Evolutionary conservation across 768 basidiomycete species (phyloP).

Genomic region (Hygrocybe punicea): DNA sequence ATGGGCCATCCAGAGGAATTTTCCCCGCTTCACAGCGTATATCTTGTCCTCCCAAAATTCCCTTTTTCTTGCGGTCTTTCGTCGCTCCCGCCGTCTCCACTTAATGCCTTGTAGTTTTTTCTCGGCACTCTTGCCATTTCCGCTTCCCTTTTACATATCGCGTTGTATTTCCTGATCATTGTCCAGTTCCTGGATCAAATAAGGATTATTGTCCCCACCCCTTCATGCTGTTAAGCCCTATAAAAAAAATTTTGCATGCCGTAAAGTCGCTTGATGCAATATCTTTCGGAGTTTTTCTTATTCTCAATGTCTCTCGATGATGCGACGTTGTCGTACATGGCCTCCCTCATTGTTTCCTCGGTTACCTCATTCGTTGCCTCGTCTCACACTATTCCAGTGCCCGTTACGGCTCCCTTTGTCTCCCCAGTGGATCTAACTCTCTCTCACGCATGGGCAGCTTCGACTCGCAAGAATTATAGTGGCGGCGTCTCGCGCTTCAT

Average conservation of each 20-base stretch:
- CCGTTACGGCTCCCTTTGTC: too few relatives aligned
- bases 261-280: too few relatives aligned
- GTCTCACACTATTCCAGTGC: too few relatives aligned
- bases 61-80: neutral
- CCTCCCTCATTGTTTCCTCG: neutral
- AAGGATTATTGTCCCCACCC: too few relatives aligned
- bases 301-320: too few relatives aligned
- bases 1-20: constrained; percentile 12
- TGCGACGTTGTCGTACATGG: too few relatives aligned
- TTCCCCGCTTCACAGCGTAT: constrained; percentile 1
- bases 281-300: too few relatives aligned
- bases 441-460: neutral
- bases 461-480: neutral
- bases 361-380: neutral
- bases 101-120: neutral
- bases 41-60: neutral
- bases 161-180: neutral
- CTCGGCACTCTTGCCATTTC: neutral
- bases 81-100: neutral
- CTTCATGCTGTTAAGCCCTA: too few relatives aligned
- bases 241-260: too few relatives aligned
- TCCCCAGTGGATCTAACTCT: neutral
- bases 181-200: too few relatives aligned
- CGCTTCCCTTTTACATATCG: too few relatives aligned
- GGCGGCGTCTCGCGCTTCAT: neutral